These are phyloP conservation scores for Pholiota adiposa DNA, from an alignment of 1,284 basidiomycete genomes.

Conservation along the genomic window DNA sequence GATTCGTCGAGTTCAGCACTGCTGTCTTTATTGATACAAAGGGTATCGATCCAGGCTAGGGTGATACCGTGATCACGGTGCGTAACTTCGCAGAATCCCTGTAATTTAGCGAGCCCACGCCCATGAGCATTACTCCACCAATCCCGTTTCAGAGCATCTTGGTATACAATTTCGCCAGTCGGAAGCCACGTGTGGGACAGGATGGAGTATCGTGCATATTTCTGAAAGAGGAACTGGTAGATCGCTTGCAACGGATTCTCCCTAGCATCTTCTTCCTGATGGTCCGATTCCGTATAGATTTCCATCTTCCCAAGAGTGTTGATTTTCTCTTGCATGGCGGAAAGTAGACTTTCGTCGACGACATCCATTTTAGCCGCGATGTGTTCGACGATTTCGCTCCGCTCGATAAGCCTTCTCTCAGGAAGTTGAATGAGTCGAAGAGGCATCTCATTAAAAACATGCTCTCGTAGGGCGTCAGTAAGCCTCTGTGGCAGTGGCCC, in stretches of 20 bases:
- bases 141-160: not conserved
- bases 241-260: not conserved
- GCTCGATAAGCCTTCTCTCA: not conserved
- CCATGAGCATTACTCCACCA: not conserved
- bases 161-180: not conserved
- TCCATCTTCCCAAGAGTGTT: not conserved
- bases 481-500: not conserved
- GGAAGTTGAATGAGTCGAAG: not conserved
- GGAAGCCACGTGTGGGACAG: not conserved
- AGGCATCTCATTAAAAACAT: not conserved
- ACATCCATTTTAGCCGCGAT: not conserved
- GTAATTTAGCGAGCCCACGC: not conserved
- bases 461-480: not conserved
- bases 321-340: not conserved
- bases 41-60: slow-evolving; percentile 1
- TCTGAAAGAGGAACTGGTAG: too few relatives aligned
- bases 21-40: slow-evolving; percentile 4
- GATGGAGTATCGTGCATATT: not conserved
- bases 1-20: slow-evolving; percentile 6
- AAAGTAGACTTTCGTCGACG: not conserved
- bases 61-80: not conserved
- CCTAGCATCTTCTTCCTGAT: not conserved
- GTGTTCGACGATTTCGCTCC: not conserved
- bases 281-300: not conserved
- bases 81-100: not conserved